These are phyloP conservation scores for Sophora flavescens DNA, from an alignment of 306 rosid species.

Conservation along the genomic window DNA sequence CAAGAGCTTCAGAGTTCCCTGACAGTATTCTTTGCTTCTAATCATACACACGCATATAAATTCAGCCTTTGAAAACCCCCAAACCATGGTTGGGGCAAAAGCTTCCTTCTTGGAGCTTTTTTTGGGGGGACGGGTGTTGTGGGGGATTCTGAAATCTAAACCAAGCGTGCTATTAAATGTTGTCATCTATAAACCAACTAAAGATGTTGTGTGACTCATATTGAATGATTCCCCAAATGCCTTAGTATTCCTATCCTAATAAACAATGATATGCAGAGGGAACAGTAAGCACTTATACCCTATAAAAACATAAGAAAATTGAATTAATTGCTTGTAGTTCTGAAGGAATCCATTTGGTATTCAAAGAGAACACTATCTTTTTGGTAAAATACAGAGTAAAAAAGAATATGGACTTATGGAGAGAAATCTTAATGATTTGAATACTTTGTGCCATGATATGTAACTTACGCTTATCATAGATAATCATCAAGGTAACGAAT, in stretches of 20 bases:
- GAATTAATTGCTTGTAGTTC: conserved; percentile 29
- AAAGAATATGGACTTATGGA: background rate
- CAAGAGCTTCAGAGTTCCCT: background rate
- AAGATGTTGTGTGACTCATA: background rate
- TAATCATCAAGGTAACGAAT: conserved; percentile 16
- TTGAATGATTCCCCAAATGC: conserved; percentile 1
- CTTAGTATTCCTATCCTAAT: background rate
- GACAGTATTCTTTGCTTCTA: conserved; percentile 14
- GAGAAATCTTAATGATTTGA: conserved; percentile 16
- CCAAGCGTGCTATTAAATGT: background rate
- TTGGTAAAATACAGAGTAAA: background rate
- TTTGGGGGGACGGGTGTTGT: background rate
- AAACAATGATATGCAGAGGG: conserved; percentile 17
- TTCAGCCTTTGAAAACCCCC: conserved; percentile 17
- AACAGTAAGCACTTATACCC: conserved; percentile 12
- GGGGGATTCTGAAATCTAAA: background rate
- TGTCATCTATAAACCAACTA: too few relatives aligned
- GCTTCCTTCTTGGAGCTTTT: conserved; percentile 11
- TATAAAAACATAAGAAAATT: background rate
- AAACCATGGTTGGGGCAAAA: background rate
- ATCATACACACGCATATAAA: background rate
- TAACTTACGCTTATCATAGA: conserved; percentile 5
- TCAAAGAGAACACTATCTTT: background rate
- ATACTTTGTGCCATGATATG: background rate
- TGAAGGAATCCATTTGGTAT: conserved; percentile 22